Evolutionary conservation across 768 basidiomycete genomes (phyloP).

Genomic region (Suillus luteus): DNA sequence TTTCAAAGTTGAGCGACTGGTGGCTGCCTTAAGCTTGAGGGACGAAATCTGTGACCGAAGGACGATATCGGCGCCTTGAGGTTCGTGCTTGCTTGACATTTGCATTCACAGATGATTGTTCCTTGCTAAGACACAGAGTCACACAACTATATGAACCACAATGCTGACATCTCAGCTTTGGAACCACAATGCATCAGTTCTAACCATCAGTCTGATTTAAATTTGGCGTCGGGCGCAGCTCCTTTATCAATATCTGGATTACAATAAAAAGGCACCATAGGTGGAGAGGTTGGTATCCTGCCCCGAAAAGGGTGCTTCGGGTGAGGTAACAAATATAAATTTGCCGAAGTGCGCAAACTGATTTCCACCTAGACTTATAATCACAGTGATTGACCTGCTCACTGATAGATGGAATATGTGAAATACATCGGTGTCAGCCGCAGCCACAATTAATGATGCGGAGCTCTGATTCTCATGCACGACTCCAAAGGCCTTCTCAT

Average conservation of each 20-base stretch:
- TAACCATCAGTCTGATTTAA: neutral
- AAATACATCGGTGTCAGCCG: neutral
- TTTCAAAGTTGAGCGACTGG: neutral
- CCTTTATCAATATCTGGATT: neutral
- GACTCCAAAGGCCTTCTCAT: neutral
- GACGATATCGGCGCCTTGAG: neutral
- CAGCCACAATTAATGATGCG: neutral
- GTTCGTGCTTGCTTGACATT: neutral
- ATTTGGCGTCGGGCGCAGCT: neutral
- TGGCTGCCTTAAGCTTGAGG: neutral
- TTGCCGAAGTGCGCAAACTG: neutral
- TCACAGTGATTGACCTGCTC: neutral
- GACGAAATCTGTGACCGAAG: neutral
- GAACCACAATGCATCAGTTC: neutral
- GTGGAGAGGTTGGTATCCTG: neutral
- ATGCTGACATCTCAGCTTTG: neutral
- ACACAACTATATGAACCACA: neutral
- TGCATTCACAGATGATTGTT: neutral
- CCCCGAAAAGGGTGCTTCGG: neutral
- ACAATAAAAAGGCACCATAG: neutral
- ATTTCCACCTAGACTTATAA: neutral
- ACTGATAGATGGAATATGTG: neutral
- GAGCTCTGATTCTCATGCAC: neutral
- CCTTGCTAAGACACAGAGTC: neutral
- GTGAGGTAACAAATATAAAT: neutral